Evolutionary conservation across 768 basidiomycete genomes (phyloP), one percentile per base, ranked within the genome.

Genomic region (Saitozyma sp.): DNA sequence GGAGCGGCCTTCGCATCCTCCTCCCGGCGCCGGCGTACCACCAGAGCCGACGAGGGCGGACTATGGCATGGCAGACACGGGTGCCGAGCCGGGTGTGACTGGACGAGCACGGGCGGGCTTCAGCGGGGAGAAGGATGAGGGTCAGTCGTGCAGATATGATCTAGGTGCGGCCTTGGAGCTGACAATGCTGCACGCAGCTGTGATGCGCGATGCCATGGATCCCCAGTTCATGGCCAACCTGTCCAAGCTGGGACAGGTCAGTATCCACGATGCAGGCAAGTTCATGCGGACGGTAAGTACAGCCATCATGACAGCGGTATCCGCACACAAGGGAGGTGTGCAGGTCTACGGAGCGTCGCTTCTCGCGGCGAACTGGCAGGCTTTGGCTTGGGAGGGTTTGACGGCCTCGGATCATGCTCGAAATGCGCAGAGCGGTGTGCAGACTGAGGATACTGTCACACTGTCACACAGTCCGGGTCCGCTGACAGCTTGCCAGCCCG

Each of bases 161-260:
- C 8, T 29, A 6, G 14, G 14, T 48, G 19, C 17, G 46, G 14
- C 14, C 14, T 14, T 14, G 19, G 46, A 48, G 16, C 6, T 51
- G 19, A 45, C 14, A 38, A 29, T 50, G 13, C 46, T 46, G 37
- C n/a, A 29, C 5, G 20, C 59, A 75, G 78, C 66, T 16, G 67
- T 79, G 39, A 64, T 51, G 19, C 29, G 64, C 56, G 78, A 79
- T 54, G 75, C 63, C 1, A 63, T 67, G 58, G 78, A 79, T 67
- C 78, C 78, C 17, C 71, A 79, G 49, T 79, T 79, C 55, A 63
- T 73, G 62, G 54, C 65, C 7, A 79, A 79, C 64, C 62, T 79
- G 13, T 72, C 68, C 20, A 67, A 56, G 29, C 50, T 79, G 9
- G 78, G 78, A 20, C 76, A 67, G 58, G 78, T 79, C 1, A 42